Evolutionary conservation across 345 rosid species (phyloP), one percentile per base, ranked within the genome.

Genomic region (Syzygium aqueum): DNA sequence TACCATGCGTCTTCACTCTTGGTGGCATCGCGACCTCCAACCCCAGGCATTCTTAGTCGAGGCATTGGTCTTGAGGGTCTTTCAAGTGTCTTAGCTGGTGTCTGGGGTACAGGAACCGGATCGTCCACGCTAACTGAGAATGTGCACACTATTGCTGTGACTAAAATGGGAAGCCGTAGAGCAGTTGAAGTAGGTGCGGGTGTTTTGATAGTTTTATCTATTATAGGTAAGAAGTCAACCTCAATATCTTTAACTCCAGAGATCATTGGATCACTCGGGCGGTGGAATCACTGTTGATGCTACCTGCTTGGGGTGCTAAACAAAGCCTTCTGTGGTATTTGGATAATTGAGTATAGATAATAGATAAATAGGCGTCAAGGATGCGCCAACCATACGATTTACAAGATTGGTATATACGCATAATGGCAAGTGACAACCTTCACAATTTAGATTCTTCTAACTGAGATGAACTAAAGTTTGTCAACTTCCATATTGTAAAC

Each of bases 91-190:
- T 88, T 97, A 93, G 99, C 99, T 77, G 99, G 99, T 92, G 93
- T 97, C 22, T 97, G 99, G 99, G 99, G 99, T 30, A 96, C 94
- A 40, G 99, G 99, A 91, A 96, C 96, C 52, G 99, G 99, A 73
- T 97, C 99, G 27, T 94, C 98, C 51, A 95, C 99, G 16, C 91
- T 97, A 73, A 96, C 99, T 27, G 99, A 97, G 92, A 97, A 97
- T 80, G 99, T 97, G 90, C 99, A 97, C 90, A 97, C 99, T 37
- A 94, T 96, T 77, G 99, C 99, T 51, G 99, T 97, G 85, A 95
- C 99, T 67, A 97, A 96, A 93, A 94, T 97, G 98, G 99, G 99
- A 87, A 97, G 98, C 95, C 99, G 99, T 86, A 94, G 96, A 90
- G 96, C 95, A 15, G 93, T 97, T 84, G 99, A 97, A 92, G 86